phyloP scores from a whole-genome alignment of 108 stramenopile species.

The Stephanodiscus minutulus region DNA sequence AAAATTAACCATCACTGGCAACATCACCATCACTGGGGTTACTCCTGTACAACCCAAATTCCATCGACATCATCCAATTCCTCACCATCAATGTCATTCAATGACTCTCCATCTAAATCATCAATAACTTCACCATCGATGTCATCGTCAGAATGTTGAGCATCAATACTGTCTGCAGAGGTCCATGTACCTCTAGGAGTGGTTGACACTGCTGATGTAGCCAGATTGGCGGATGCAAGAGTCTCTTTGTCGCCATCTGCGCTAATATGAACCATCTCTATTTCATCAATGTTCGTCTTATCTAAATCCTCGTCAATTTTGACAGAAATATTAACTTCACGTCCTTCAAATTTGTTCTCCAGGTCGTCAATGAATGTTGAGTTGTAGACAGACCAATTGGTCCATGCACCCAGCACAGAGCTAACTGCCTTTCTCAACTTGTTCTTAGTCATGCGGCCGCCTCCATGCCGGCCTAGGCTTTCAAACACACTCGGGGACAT shows the following conservation, averaged over 20 bases:
- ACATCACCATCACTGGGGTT: slow-evolving; percentile 32
- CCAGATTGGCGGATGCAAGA: background rate
- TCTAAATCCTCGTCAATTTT: slow-evolving; percentile 20
- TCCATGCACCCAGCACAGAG: slow-evolving; percentile 80
- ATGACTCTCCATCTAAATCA: slow-evolving; percentile 41
- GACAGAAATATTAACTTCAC: slow-evolving; percentile 24
- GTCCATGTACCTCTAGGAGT: slow-evolving; percentile 37
- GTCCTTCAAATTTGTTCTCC: slow-evolving; percentile 72
- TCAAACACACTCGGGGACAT: slow-evolving; percentile 86
- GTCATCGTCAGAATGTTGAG: slow-evolving; percentile 18
- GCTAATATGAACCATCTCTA: background rate
- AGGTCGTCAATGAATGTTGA: slow-evolving; percentile 76
- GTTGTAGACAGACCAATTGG: slow-evolving; percentile 85
- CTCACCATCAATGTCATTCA: slow-evolving; percentile 33
- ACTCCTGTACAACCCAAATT: background rate
- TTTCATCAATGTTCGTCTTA: background rate
- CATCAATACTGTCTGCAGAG: slow-evolving; percentile 20
- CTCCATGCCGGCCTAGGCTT: slow-evolving; percentile 63
- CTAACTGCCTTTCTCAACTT: slow-evolving; percentile 69
- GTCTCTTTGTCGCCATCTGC: slow-evolving; percentile 10
- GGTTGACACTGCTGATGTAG: slow-evolving; percentile 19
- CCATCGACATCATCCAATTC: slow-evolving; percentile 40
- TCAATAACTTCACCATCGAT: slow-evolving; percentile 26
- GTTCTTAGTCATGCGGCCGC: slow-evolving; percentile 76
- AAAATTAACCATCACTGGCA: slow-evolving; percentile 11